These are phyloP conservation scores for Rhododendron henanense DNA, from an alignment of 148 eudicot genomes.

Conservation along the genomic window DNA sequence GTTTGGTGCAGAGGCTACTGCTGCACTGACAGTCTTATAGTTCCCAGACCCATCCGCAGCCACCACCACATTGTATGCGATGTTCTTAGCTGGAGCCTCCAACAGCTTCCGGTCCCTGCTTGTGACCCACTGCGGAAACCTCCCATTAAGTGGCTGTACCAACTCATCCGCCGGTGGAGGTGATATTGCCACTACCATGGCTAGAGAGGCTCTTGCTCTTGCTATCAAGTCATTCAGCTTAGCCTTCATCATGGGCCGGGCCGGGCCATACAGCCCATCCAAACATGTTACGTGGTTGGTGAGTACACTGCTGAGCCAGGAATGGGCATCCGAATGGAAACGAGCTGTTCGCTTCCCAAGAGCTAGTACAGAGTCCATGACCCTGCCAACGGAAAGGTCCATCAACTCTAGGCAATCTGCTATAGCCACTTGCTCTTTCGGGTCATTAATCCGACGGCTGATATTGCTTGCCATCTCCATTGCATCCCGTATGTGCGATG, in stretches of 20 bases:
- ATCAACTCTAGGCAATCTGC: conserved; percentile 38
- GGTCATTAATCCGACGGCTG: conserved; percentile 12
- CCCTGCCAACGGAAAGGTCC: conserved; percentile 28
- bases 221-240: conserved; percentile 26
- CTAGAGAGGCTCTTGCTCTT: conserved; percentile 33
- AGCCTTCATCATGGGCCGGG: conserved; percentile 16
- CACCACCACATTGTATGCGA: conserved; percentile 28
- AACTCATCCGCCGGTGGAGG: conserved; percentile 2
- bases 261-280: conserved; percentile 32
- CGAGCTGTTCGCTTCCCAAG: background rate
- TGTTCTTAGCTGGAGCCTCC: background rate
- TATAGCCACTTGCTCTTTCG: conserved; percentile 19
- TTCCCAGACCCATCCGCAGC: conserved; percentile 41
- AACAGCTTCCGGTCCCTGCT: conserved; percentile 23
- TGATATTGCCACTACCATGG: conserved; percentile 25
- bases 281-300: conserved; percentile 45
- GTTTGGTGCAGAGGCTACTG: conserved; percentile 32
- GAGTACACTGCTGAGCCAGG: conserved; percentile 51
- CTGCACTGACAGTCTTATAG: conserved; percentile 23
- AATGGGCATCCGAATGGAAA: conserved; percentile 25
- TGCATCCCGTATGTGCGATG: background rate
- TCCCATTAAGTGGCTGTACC: background rate
- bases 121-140: conserved; percentile 33
- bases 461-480: background rate
- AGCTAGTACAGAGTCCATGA: conserved; percentile 23